phyloP scores from a whole-genome alignment of 192 early-diverging fungal genomes.

The Phlyctochytrium arcticum region DNA sequence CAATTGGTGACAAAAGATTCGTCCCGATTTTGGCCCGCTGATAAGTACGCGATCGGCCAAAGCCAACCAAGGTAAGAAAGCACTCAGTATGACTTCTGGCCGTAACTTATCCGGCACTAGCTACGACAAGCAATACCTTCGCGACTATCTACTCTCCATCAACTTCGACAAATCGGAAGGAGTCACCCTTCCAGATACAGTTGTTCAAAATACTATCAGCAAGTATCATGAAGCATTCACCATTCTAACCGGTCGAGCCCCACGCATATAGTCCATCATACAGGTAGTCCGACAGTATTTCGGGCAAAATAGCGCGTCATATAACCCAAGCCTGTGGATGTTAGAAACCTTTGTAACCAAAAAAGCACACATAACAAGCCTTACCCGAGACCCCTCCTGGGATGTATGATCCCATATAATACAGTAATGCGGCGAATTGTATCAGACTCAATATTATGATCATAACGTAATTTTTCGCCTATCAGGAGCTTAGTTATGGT shows the following conservation, averaged over 20 bases:
- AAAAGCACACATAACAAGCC: background rate
- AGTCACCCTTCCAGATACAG: conserved; percentile 80
- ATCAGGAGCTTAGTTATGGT: no score
- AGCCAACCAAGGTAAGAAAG: conserved; percentile 56
- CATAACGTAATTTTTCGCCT: conserved; percentile 55
- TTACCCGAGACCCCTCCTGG: conserved; percentile 52
- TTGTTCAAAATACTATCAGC: conserved; percentile 78
- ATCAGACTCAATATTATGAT: conserved; percentile 75
- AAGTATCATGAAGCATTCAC: conserved; percentile 91
- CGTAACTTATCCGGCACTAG: conserved; percentile 23
- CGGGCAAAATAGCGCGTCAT: conserved; percentile 22
- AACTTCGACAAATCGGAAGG: conserved; percentile 81
- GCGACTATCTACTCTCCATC: conserved; percentile 85
- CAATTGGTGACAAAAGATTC: conserved; percentile 60
- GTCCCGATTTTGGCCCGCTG: conserved; percentile 94
- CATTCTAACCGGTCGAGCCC: conserved; percentile 61
- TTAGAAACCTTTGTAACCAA: background rate
- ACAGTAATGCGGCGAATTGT: conserved; percentile 76
- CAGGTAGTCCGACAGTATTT: conserved; percentile 25
- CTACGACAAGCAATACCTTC: conserved; percentile 97
- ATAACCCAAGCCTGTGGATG: conserved; percentile 3
- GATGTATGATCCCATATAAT: conserved; percentile 81
- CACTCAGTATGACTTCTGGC: background rate
- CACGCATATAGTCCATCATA: conserved; percentile 10
- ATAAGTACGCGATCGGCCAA: conserved; percentile 71